Percentiles rank a stretch among this genome's conserved stretches.
Conservation (phyloP, 352 stramenopile genomes). For the Stramenopiles sp. region DNA sequence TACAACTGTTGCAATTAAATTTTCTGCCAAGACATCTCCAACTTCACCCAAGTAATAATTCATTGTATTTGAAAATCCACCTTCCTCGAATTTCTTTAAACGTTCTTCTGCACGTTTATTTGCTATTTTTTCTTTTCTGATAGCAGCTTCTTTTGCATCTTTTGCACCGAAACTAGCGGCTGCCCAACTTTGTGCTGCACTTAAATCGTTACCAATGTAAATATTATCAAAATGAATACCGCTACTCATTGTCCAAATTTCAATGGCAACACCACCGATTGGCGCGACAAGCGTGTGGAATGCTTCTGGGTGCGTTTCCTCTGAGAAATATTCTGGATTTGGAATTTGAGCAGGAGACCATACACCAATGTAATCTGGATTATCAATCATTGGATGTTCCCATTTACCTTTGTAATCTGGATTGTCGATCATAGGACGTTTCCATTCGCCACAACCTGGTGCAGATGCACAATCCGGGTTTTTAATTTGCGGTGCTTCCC, state of each 20-base stretch:
- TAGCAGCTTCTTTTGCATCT: background rate
- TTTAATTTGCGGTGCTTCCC: conserved; percentile 63
- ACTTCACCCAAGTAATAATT: background rate
- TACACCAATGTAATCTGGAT: conserved; percentile 94
- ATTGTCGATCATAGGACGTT: conserved; percentile 70
- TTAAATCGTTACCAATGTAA: conserved; percentile 53
- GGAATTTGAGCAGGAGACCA: conserved; percentile 53
- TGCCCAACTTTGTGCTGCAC: conserved; percentile 37
- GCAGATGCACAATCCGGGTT: conserved; percentile 60
- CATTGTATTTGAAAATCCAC: background rate
- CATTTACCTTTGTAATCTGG: conserved; percentile 95
- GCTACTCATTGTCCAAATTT: conserved; percentile 53
- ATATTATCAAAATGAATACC: conserved; percentile 77
- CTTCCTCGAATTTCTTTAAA: background rate
- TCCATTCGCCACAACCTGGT: conserved; percentile 71
- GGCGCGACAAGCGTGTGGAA: conserved; percentile 37
- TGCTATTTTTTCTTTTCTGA: background rate
- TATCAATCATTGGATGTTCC: conserved; percentile 91
- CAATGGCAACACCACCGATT: conserved; percentile 61
- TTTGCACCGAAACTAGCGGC: background rate
- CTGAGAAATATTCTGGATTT: conserved; percentile 59
- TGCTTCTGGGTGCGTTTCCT: conserved; percentile 36
- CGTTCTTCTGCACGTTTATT: background rate
- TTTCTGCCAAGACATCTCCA: background rate
- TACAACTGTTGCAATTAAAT: background rate